Percentiles rank a stretch among this genome's conserved stretches.
Conservation (phyloP, 2,329 filamentous ascomycete genomes). For the Ceratocystis cacaofunesta region DNA sequence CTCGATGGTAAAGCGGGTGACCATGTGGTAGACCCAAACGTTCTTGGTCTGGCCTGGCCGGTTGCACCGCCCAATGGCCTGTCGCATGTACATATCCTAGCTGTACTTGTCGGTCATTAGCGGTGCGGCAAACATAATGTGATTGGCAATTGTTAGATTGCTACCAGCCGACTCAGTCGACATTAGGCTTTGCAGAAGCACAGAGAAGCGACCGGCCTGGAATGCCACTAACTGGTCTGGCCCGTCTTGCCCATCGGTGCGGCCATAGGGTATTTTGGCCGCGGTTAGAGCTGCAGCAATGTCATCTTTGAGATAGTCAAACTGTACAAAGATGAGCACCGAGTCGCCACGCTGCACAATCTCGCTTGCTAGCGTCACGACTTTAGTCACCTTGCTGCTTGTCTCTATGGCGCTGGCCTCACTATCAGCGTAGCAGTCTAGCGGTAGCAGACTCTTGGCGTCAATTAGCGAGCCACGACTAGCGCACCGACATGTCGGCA, state of each 20-base stretch:
- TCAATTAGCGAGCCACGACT: constrained; percentile 10
- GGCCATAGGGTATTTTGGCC: background rate
- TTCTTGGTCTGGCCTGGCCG: constrained; percentile 27
- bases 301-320: constrained; percentile 21
- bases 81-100: constrained; percentile 26
- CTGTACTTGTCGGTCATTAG: constrained; percentile 22
- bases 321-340: constrained; percentile 28
- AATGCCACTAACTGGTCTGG: constrained; percentile 9
- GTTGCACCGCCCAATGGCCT: constrained; percentile 28
- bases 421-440: background rate
- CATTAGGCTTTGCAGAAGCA: constrained; percentile 28
- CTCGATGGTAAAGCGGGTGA: constrained; percentile 27
- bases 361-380: constrained; percentile 18
- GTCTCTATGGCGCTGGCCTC: background rate
- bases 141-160: constrained; percentile 30
- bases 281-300: constrained; percentile 3
- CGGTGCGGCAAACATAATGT: constrained; percentile 29
- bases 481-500: constrained; percentile 12
- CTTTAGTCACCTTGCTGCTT: constrained; percentile 19
- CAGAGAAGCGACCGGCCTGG: constrained; percentile 12
- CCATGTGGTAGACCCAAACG: constrained; percentile 29
- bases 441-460: constrained; percentile 12
- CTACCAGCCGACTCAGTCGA: constrained; percentile 28
- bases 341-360: constrained; percentile 17
- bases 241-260: constrained; percentile 10